Evolutionary conservation across 768 basidiomycete species (phyloP).

Genomic region (Tylopilus vinaceipallidus): DNA sequence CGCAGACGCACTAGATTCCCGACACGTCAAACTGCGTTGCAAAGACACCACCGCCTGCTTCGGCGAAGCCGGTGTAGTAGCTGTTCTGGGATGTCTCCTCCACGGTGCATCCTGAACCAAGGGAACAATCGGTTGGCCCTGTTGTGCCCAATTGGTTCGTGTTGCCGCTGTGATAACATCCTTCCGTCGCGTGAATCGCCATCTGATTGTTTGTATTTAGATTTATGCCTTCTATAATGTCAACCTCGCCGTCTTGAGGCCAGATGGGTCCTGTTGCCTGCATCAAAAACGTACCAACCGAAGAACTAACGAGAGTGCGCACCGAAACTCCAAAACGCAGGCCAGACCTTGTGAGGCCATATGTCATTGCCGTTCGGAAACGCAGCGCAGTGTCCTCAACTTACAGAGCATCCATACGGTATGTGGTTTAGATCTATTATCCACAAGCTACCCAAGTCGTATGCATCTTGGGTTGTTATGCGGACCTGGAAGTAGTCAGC

Average conservation of each 20-base stretch:
- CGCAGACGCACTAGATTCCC: constrained; percentile 46
- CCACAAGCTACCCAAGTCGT: constrained; percentile 45
- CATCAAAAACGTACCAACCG: not conserved
- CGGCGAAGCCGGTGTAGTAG: constrained; percentile 20
- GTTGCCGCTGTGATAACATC: constrained; percentile 35
- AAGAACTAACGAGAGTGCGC: not conserved
- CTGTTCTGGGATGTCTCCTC: constrained; percentile 32
- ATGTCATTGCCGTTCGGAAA: constrained; percentile 1
- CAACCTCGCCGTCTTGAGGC: constrained; percentile 52
- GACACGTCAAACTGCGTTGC: constrained; percentile 66
- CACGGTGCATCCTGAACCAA: constrained; percentile 30
- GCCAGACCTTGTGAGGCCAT: constrained; percentile 24
- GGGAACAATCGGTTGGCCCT: constrained; percentile 23
- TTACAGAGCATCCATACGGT: constrained; percentile 58
- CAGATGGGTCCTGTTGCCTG: constrained; percentile 29
- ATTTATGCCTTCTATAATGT: constrained; percentile 64
- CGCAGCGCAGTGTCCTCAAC: constrained; percentile 15
- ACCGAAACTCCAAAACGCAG: constrained; percentile 34
- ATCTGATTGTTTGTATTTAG: constrained; percentile 49
- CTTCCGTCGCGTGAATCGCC: constrained; percentile 50
- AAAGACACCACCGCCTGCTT: constrained; percentile 58
- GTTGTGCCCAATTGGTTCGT: constrained; percentile 33
- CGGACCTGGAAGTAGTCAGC: constrained; percentile 42
- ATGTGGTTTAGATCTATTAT: constrained; percentile 46
- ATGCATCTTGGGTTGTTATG: constrained; percentile 42